These are phyloP conservation scores for Achaetomium macrosporum DNA, from an alignment of 2,329 filamentous ascomycete genomes.

Conservation along the genomic window DNA sequence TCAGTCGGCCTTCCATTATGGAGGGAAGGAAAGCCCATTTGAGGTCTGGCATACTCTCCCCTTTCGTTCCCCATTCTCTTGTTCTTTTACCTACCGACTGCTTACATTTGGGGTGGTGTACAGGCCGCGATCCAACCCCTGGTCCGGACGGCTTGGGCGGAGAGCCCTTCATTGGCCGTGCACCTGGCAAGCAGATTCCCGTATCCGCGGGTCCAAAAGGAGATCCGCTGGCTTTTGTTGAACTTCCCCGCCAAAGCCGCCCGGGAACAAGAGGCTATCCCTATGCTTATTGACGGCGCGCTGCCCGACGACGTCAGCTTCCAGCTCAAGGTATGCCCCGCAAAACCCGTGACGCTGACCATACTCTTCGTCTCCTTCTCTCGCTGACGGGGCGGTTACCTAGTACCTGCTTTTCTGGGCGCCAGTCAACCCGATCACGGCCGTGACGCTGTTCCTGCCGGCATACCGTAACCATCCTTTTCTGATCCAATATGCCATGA, in stretches of 20 bases:
- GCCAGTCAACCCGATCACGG: constrained; percentile 85
- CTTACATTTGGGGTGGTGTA: neutral
- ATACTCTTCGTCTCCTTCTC: neutral
- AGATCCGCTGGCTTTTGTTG: constrained; percentile 74
- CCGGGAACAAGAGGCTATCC: constrained; percentile 72
- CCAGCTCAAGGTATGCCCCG: constrained; percentile 66
- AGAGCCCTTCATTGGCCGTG: constrained; percentile 80
- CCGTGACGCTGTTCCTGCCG: constrained; percentile 88
- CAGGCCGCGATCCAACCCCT: constrained; percentile 56
- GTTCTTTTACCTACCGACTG: neutral
- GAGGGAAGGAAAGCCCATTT: constrained; percentile 34
- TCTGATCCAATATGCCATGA: constrained; percentile 93
- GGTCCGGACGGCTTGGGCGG: constrained; percentile 77
- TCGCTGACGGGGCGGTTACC: constrained; percentile 27
- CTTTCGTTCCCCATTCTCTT: neutral
- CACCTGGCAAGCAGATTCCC: constrained; percentile 77
- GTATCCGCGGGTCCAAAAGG: constrained; percentile 63
- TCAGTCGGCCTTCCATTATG: constrained; percentile 35
- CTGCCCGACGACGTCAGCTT: constrained; percentile 74
- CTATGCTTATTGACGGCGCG: constrained; percentile 70
- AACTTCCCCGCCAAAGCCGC: constrained; percentile 80
- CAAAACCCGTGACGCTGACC: neutral
- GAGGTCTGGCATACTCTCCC: constrained; percentile 31
- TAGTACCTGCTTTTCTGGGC: constrained; percentile 90
- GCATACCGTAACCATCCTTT: constrained; percentile 87